Evolutionary conservation across 345 rosid species (phyloP).

Genomic region (Isatis tinctoria): DNA sequence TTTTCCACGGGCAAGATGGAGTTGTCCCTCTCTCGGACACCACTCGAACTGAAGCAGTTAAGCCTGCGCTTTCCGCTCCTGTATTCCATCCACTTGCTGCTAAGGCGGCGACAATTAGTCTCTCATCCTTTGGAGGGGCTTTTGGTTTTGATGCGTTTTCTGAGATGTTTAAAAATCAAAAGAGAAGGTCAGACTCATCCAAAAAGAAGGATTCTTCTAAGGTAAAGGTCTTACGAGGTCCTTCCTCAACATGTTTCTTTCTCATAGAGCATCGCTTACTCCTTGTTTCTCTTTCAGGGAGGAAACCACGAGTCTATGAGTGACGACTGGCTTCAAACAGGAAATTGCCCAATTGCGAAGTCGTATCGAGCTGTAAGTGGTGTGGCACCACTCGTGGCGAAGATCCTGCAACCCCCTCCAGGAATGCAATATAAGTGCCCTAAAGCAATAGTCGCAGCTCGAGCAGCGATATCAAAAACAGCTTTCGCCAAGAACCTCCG

Average conservation of each 20-base stretch:
- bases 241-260: background rate
- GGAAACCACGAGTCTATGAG: constrained; percentile 73
- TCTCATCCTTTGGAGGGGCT: constrained; percentile 90
- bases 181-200: constrained; percentile 54
- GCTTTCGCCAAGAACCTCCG: constrained; percentile 89
- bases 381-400: constrained; percentile 81
- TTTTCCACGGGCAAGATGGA: constrained; percentile 92
- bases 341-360: constrained; percentile 92
- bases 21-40: constrained; percentile 86
- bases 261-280: background rate
- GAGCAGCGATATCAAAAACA: constrained; percentile 84
- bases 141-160: constrained; percentile 82
- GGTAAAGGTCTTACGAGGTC: constrained; percentile 31
- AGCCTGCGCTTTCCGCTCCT: constrained; percentile 36
- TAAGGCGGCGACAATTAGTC: constrained; percentile 90
- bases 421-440: constrained; percentile 74
- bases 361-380: constrained; percentile 77
- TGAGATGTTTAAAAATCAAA: constrained; percentile 53
- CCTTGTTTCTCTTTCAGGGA: constrained; percentile 46
- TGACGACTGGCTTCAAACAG: constrained; percentile 80
- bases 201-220: constrained; percentile 62
- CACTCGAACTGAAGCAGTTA: constrained; percentile 36
- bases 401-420: constrained; percentile 72
- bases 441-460: constrained; percentile 73
- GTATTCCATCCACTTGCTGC: constrained; percentile 91